phyloP scores from a whole-genome alignment of 768 basidiomycete species.

The Russula earlei region DNA sequence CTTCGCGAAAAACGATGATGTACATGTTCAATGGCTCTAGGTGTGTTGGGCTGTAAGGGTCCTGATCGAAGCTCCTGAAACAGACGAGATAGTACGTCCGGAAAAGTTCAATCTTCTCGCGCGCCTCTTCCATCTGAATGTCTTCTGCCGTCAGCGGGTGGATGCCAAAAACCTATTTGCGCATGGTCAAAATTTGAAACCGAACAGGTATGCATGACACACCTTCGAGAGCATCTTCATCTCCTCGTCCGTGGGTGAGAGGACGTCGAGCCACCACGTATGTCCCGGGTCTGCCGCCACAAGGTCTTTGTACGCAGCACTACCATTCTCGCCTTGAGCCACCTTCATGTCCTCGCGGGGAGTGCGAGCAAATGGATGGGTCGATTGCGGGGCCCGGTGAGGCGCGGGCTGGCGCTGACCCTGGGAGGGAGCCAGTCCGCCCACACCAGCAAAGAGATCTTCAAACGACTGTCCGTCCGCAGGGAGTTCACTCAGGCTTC shows the following conservation, averaged over 20 bases:
- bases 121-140: slow-evolving; percentile 98
- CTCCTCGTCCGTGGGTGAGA: slow-evolving; percentile 92
- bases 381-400: slow-evolving; percentile 1
- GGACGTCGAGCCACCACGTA: slow-evolving; percentile 97
- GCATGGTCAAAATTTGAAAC: neutral
- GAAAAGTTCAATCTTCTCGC: slow-evolving; percentile 99
- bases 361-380: neutral
- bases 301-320: slow-evolving; percentile 7
- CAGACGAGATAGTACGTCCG: slow-evolving; percentile 98
- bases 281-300: slow-evolving; percentile 32
- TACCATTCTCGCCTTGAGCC: neutral
- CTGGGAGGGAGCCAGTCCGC: slow-evolving; percentile 4
- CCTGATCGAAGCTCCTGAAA: slow-evolving; percentile 98
- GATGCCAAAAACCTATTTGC: slow-evolving; percentile 81
- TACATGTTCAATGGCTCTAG: slow-evolving; percentile 99
- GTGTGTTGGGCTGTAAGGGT: slow-evolving; percentile 92
- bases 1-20: slow-evolving; percentile 97
- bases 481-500: slow-evolving; percentile 86
- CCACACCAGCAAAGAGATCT: slow-evolving; percentile 65
- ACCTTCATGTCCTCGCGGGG: neutral
- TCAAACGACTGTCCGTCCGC: slow-evolving; percentile 90
- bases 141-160: slow-evolving; percentile 99
- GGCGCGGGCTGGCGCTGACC: neutral
- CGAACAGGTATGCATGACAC: slow-evolving; percentile 11
- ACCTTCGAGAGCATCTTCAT: slow-evolving; percentile 97